A percentile compares a stretch with the other conserved stretches of the same genome.
Conservation (phyloP, 2,329 filamentous ascomycete genomes). For the Massarina eburnea region DNA sequence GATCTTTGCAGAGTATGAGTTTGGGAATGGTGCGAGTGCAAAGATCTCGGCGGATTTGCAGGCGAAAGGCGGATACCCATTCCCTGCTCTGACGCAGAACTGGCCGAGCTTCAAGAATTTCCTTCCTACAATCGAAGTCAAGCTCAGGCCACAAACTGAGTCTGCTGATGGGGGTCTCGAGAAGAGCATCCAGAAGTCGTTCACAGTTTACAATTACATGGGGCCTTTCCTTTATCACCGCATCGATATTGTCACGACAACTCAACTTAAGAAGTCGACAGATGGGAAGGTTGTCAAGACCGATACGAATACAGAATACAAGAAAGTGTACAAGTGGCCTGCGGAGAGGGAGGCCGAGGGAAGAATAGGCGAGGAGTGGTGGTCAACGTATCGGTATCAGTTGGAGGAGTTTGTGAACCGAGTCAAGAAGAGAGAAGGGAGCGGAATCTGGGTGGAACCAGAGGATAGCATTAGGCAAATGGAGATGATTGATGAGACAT, state of each 20-base stretch:
- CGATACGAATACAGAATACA: conserved; percentile 7
- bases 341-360: conserved; percentile 20
- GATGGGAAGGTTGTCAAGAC: conserved; percentile 9
- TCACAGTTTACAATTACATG: conserved; percentile 23
- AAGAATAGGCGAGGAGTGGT: conserved; percentile 20
- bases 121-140: conserved; percentile 15
- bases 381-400: conserved; percentile 38
- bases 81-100: conserved; percentile 20
- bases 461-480: conserved; percentile 42
- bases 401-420: conserved; percentile 39
- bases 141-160: conserved; percentile 10
- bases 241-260: conserved; percentile 17
- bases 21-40: conserved; percentile 22
- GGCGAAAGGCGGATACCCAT: conserved; percentile 19
- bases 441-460: conserved; percentile 28
- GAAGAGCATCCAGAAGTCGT: conserved; percentile 11
- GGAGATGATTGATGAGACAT: conserved; percentile 38
- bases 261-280: conserved; percentile 1
- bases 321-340: conserved; percentile 29
- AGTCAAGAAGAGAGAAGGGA: conserved; percentile 29
- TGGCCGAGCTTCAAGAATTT: conserved; percentile 17
- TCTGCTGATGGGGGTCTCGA: conserved; percentile 6
- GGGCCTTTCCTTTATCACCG: conserved; percentile 22
- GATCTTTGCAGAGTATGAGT: conserved; percentile 22
- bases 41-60: conserved; percentile 16